Percentiles rank a stretch among this genome's conserved stretches.
Conservation (phyloP, 1,284 basidiomycete genomes). For the Amylostereum chailletii region DNA sequence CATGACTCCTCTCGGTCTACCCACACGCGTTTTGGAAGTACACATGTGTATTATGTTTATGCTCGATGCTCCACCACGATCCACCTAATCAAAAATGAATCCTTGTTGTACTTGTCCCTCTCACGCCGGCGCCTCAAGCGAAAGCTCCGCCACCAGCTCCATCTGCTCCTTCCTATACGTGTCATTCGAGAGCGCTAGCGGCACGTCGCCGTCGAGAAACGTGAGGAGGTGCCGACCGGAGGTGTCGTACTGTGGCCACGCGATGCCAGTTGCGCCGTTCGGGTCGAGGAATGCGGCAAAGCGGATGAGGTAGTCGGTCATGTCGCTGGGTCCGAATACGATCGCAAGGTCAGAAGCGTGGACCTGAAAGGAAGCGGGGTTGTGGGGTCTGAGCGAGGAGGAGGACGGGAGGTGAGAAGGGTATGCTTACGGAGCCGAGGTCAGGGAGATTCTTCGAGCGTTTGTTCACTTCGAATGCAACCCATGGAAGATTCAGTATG, state of each 20-base stretch:
- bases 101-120: too few species aligned
- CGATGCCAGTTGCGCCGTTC: conserved; percentile 2
- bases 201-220: conserved; percentile 6
- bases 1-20: too few species aligned
- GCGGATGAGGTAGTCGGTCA: conserved; percentile 8
- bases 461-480: conserved; percentile 8
- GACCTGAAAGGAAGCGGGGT: neutral
- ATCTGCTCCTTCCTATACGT: neutral
- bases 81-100: too few species aligned
- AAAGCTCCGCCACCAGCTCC: neutral
- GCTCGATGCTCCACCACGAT: too few species aligned
- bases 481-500: neutral
- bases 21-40: too few species aligned
- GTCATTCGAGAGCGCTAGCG: neutral
- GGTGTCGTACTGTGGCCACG: conserved; percentile 15
- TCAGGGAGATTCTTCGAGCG: conserved; percentile 7
- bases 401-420: neutral
- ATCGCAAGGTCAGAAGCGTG: conserved; percentile 9
- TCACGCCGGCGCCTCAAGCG: too few species aligned
- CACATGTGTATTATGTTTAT: too few species aligned
- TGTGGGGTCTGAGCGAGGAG: neutral
- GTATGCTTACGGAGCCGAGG: conserved; percentile 8
- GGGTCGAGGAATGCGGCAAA: conserved; percentile 12
- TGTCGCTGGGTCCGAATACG: conserved; percentile 3
- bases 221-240: conserved; percentile 1